Base-by-base conservation (phyloP, 441 rosid genomes). In the Adansonia gregorii region DNA sequence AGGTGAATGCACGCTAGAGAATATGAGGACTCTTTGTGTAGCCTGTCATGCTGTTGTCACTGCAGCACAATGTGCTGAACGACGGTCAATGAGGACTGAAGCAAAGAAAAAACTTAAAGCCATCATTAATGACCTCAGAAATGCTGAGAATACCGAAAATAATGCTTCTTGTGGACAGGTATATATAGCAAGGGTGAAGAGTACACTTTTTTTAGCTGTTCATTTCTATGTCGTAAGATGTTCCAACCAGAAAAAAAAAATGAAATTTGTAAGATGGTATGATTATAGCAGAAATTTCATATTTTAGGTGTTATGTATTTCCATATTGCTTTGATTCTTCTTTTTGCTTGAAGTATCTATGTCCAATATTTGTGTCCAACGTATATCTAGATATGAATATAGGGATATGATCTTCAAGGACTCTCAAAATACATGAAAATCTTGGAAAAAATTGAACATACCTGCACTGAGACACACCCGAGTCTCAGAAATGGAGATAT, bases 1-100 rank as follows among this genome's bases (percentile, higher is more conserved):
- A 96, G 98, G 98, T 55, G 99, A 96, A 82, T 96, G 99, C 87
- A 87, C 85, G 83, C 87, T 96, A 77, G 98, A 96, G 85, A 96
- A 96, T 81, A 89, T 96, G 98, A 88, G 98, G 88, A 96, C 98
- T 68, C 96, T 94, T 12, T 96, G 98, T 76, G 97, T 94, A 77
- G 94, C 94, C 59, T 96, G 99, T 79, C 99, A 96, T 83, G 86
- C 81, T 56, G 92, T 90, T 79, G 96, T 94, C 48, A 94, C 99
- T 55, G 89, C 87, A n/a, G 94, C 82, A 68, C 99, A 92, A 81
- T 83, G 91, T 12, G 87, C 83, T 70, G 99, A 96, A 82, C 88
- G 96, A 14, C 85, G 86, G 66, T 3, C 73, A 68, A 78, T 85
- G 64, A 86, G 91, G 84, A 87, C 79, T 46, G 81, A 85, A 81